Evolutionary conservation across 2,329 filamentous ascomycete species (phyloP), one percentile per base, ranked within the genome.

Genomic region (Thielaviopsis cerberus): DNA sequence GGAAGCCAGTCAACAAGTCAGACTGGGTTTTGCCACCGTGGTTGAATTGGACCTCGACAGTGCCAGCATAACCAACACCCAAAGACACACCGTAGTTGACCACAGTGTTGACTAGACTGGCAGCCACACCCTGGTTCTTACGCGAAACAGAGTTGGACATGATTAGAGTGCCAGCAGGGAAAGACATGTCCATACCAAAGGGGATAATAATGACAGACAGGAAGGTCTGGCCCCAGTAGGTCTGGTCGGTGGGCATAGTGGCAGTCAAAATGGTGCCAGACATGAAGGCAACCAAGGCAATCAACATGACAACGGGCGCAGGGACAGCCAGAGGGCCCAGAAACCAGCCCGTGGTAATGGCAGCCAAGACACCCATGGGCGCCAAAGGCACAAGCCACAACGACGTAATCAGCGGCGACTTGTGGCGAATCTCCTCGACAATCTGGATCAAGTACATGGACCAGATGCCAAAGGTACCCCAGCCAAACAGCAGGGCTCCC

Each of bases 31-130:
- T 58, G 17, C 63, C 45, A 50, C 65, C 64, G 0, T 72, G 65
- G 5, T 71, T 68, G 13, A 53, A 58, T 11, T 56, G 48, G 0
- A 69, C 67, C 64, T 85, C 80, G 1, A 85, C 75, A 0, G 80
- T 85, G 0, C 81, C 82, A 0, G 82, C 82, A 52, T 87, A 75
- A 0, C 82, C 83, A 0, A 87, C 71, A 0, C 79, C 81, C 2
- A 86, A 67, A 1, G 79, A 80, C 34, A 86, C 85, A 59, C 76
- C 77, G 65, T 86, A 87, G 66, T 87, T 85, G 61, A 86, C 77
- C 11, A 83, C 72, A 0, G 81, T 85, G 59, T 76, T 80, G 30
- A 85, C 78, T 5, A 86, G 66, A 20, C 74, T 78, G 10, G 71
- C 73, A 0, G 69, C 74, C 11, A 75, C 70, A 3, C 74, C 73